A percentile compares a stretch with the other conserved stretches of the same genome.
Evolutionary conservation across 768 basidiomycete species (phyloP).

Genomic region (Leccinum pellstonianum): DNA sequence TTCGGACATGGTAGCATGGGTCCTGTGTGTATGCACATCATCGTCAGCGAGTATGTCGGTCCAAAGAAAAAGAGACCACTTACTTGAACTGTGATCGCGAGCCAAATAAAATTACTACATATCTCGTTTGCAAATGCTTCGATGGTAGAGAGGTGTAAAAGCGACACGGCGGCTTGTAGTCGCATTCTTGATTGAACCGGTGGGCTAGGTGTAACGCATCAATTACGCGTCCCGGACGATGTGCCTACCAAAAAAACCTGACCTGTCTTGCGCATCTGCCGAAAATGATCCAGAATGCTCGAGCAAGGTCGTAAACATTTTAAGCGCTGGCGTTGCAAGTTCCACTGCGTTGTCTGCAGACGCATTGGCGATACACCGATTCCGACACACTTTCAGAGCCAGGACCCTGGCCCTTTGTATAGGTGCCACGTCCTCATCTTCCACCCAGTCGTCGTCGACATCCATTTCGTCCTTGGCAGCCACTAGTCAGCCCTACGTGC

Average conservation of each 20-base stretch:
- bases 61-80: constrained; percentile 1
- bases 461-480: constrained; percentile 54
- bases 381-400: constrained; percentile 76
- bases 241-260: constrained; percentile 16
- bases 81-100: constrained; percentile 80
- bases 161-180: constrained; percentile 74
- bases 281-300: constrained; percentile 65
- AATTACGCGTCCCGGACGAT: constrained; percentile 2
- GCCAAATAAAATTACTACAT: constrained; percentile 56
- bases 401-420: constrained; percentile 69
- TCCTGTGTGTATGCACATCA: constrained; percentile 51
- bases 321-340: constrained; percentile 71
- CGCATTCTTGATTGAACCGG: constrained; percentile 75
- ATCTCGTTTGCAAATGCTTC: constrained; percentile 57
- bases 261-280: constrained; percentile 55
- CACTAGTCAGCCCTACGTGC: not conserved
- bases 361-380: constrained; percentile 74
- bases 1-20: constrained; percentile 82
- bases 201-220: constrained; percentile 39
- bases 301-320: constrained; percentile 72
- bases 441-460: constrained; percentile 71
- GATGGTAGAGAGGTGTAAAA: constrained; percentile 73
- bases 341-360: constrained; percentile 56
- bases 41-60: not conserved
- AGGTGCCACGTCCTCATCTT: constrained; percentile 58